Evolutionary conservation across 148 eudicot genomes (phyloP).

Genomic region (Heliamphora exappendiculata): DNA sequence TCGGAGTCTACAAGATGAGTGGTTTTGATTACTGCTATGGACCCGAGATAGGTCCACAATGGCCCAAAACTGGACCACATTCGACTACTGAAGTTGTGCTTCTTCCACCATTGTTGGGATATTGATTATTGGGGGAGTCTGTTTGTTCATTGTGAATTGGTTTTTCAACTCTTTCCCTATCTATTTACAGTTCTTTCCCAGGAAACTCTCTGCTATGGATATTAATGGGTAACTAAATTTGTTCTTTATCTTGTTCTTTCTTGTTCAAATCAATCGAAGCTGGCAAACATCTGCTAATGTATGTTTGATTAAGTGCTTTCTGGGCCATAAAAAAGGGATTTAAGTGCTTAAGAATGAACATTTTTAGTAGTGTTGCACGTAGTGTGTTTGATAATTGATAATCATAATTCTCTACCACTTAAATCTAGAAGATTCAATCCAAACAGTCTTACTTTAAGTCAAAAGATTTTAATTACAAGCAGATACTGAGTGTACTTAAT

Average conservation of each 20-base stretch:
- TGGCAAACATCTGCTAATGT: neutral
- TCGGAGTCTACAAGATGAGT: no score
- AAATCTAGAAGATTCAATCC: neutral
- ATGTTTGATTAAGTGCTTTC: neutral
- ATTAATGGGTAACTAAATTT: neutral
- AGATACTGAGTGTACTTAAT: neutral
- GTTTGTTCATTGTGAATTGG: neutral
- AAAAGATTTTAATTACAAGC: neutral
- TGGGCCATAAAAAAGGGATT: no score
- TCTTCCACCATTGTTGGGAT: neutral
- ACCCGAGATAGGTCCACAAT: no score
- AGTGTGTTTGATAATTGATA: neutral
- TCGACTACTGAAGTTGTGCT: no score
- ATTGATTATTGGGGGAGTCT: neutral
- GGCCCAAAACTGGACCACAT: no score
- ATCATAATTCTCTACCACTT: neutral
- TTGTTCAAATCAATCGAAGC: neutral
- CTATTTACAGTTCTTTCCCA: neutral
- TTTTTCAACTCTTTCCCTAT: neutral
- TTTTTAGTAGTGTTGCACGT: no score
- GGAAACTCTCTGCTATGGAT: neutral
- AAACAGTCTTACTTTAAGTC: neutral
- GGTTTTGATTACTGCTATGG: no score
- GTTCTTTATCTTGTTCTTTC: neutral
- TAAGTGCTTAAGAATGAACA: no score